Evolutionary conservation across 2,329 filamentous ascomycete species (phyloP), one percentile per base, ranked within the genome.

Genomic region (Aspergillus novoparasiticus): DNA sequence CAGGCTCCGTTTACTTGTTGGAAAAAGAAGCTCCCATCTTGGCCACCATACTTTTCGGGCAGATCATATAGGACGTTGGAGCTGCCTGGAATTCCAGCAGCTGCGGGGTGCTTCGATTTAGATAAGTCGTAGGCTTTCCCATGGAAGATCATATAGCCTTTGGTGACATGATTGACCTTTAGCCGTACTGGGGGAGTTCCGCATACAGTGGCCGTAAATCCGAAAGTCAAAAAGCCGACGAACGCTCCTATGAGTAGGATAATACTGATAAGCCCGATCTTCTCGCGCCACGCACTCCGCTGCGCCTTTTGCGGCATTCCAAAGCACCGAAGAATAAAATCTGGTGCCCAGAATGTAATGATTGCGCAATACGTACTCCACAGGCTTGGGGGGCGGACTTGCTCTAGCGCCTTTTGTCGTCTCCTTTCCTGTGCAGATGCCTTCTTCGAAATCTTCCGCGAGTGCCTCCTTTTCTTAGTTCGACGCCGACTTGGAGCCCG

Each of bases 1-100:
- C 95, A 99, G 66, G 91, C 91, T 55, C 95, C 96, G 71, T 99
- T 99, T 77, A 99, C 95, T 69, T 98, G 96, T 76, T 99, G 95
- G 80, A 99, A 99, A 73, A 99, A 81, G 76, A 99, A 99, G 74
- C 94, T 98, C 62, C 92, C 94, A 75, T 99, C 96, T 78, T 91
- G 86, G n/a, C 94, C 95, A 60, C 89, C 90, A 71, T 94, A 88
- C 73, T 92, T 92, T 69, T 90, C 86, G 1, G 89, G 85, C n/a
- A 96, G 81, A 75, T 97, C 93, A 73, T 88, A 98, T 16, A 99
- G 82, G 28, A 99, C 89, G 72, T 98, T 97, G 30, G 91, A 83
- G 34, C 85, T 86, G 2, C 82, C 76, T 0, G 91, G 87, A 68
- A 99, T 92, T 41, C 94, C 94, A 66, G 88, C 83, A 1, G 93